These are phyloP conservation scores for Trametopsis cervina DNA, from an alignment of 768 basidiomycete species.

Conservation along the genomic window DNA sequence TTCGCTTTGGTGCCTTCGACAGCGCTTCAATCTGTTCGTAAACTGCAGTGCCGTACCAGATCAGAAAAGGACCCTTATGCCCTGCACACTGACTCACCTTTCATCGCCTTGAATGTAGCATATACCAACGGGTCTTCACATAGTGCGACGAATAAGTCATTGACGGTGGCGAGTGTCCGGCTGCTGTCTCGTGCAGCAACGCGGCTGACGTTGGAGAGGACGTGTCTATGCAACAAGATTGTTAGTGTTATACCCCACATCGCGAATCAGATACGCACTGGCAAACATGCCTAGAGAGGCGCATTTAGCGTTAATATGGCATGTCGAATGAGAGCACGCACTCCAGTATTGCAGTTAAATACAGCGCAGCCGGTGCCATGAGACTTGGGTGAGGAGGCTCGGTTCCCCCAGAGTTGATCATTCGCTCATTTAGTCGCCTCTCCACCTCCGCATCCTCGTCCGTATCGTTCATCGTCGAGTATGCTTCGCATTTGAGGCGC, in stretches of 20 bases:
- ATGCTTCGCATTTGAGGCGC: conserved; percentile 82
- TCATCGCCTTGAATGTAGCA: conserved; percentile 78
- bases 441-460: conserved; percentile 71
- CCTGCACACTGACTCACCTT: conserved; percentile 45
- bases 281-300: conserved; percentile 63
- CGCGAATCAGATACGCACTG: conserved; percentile 48
- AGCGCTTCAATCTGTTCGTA: conserved; percentile 73
- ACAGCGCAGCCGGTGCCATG: conserved; percentile 77
- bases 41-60: conserved; percentile 34
- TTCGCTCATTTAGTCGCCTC: conserved; percentile 53
- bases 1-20: conserved; percentile 47
- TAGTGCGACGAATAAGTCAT: conserved; percentile 82
- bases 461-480: conserved; percentile 76
- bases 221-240: conserved; percentile 48
- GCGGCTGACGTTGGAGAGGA: conserved; percentile 75
- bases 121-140: conserved; percentile 90
- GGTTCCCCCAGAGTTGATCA: conserved; percentile 42
- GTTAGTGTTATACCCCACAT: conserved; percentile 9
- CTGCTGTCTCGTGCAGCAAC: conserved; percentile 85
- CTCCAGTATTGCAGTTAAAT: conserved; percentile 92
- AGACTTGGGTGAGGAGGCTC: conserved; percentile 47
- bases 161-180: conserved; percentile 61
- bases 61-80: background rate
- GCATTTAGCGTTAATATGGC: conserved; percentile 14
- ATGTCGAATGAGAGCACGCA: conserved; percentile 36